These are phyloP conservation scores for Cyclotella cryptica DNA, from an alignment of 108 stramenopile genomes.

Conservation along the genomic window DNA sequence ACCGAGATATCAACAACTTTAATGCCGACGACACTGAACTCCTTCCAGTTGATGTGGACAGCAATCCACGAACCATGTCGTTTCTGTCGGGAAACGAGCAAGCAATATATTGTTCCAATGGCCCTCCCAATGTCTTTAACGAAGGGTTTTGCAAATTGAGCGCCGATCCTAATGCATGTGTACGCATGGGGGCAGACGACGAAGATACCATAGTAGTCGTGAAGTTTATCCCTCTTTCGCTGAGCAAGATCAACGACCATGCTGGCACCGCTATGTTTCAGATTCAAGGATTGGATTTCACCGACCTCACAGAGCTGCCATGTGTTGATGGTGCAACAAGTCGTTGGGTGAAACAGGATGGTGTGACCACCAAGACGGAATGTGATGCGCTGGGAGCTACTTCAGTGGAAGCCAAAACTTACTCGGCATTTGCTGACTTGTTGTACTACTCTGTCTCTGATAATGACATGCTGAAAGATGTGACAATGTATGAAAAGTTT, in stretches of 20 bases:
- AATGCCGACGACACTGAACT: neutral
- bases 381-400: conserved; percentile 10
- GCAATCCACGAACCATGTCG: conserved; percentile 26
- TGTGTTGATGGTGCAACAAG: conserved; percentile 4
- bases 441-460: conserved; percentile 17
- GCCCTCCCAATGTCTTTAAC: conserved; percentile 27
- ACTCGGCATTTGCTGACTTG: conserved; percentile 9
- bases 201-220: conserved; percentile 33
- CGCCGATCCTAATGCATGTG: conserved; percentile 24
- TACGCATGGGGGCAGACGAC: conserved; percentile 3
- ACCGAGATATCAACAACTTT: conserved; percentile 15
- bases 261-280: neutral
- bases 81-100: conserved; percentile 11
- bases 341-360: conserved; percentile 19
- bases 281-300: conserved; percentile 18
- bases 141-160: conserved; percentile 19
- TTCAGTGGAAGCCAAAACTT: neutral
- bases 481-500: conserved; percentile 23
- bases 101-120: conserved; percentile 33
- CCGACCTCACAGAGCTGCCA: neutral
- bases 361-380: neutral
- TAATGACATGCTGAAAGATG: conserved; percentile 17
- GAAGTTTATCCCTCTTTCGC: neutral
- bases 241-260: conserved; percentile 12
- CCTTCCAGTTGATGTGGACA: conserved; percentile 15